These are phyloP conservation scores for Penicillium canescens DNA, from an alignment of 495 filamentous ascomycete species.

Conservation along the genomic window DNA sequence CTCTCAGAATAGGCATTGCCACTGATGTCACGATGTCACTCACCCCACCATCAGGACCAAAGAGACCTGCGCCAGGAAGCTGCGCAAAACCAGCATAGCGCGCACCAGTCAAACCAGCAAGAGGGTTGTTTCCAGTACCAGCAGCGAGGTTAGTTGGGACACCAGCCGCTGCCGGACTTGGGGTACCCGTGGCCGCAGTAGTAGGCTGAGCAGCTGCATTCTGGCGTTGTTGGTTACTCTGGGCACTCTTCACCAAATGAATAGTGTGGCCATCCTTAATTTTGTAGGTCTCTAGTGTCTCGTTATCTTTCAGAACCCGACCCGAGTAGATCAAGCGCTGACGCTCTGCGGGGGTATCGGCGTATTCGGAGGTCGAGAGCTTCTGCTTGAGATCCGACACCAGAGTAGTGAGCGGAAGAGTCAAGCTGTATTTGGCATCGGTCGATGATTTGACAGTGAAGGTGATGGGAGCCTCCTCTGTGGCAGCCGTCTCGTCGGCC, in stretches of 20 bases:
- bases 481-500: slow-evolving; percentile 47
- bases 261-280: slow-evolving; percentile 95
- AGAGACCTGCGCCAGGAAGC: slow-evolving; percentile 83
- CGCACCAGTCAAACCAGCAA: slow-evolving; percentile 89
- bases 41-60: slow-evolving; percentile 96
- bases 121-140: slow-evolving; percentile 86
- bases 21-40: slow-evolving; percentile 38
- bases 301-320: slow-evolving; percentile 90
- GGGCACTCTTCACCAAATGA: slow-evolving; percentile 93
- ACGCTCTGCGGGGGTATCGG: slow-evolving; percentile 78
- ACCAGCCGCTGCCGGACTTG: slow-evolving; percentile 52
- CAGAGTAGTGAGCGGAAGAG: slow-evolving; percentile 71
- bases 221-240: slow-evolving; percentile 74
- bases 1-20: background rate
- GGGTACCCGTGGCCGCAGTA: slow-evolving; percentile 49
- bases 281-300: slow-evolving; percentile 83
- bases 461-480: slow-evolving; percentile 65
- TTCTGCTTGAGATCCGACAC: slow-evolving; percentile 88
- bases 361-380: slow-evolving; percentile 75
- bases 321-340: slow-evolving; percentile 98
- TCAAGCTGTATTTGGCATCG: slow-evolving; percentile 81
- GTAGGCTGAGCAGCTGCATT: slow-evolving; percentile 54
- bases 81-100: slow-evolving; percentile 91
- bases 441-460: slow-evolving; percentile 93
- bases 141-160: slow-evolving; percentile 90